phyloP scores from a whole-genome alignment of 106 monocot species.

The Platanthera guangdongensis region DNA sequence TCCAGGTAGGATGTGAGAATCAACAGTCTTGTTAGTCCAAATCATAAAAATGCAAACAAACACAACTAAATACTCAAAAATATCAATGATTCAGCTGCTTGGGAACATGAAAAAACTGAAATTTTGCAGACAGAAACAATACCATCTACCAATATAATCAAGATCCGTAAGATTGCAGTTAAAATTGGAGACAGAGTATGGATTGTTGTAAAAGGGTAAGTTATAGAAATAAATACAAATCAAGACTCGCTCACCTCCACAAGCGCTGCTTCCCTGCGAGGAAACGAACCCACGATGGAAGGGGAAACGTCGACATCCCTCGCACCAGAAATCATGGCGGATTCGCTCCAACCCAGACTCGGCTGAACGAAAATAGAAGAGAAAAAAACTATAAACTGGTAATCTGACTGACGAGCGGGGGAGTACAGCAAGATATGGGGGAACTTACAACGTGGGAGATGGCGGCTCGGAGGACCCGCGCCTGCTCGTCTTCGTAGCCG shows the following conservation, averaged over 20 bases:
- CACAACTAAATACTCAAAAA: too few species aligned
- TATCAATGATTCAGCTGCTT: too few species aligned
- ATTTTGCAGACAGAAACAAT: too few species aligned
- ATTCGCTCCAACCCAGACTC: slow-evolving; percentile 62
- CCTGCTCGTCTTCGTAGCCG: slow-evolving; percentile 61
- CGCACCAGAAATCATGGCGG: slow-evolving; percentile 68
- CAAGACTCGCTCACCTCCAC: background rate
- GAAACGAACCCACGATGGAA: slow-evolving; percentile 66
- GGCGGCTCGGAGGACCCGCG: slow-evolving; percentile 56
- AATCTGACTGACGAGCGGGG: background rate
- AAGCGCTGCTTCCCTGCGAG: slow-evolving; percentile 43
- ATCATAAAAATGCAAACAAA: too few species aligned
- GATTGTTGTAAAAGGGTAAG: background rate
- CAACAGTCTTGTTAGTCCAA: too few species aligned
- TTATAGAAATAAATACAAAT: background rate
- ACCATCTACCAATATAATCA: too few species aligned
- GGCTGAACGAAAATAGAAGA: slow-evolving; percentile 16
- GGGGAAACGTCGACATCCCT: slow-evolving; percentile 81
- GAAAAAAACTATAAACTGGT: background rate
- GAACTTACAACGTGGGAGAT: slow-evolving; percentile 53
- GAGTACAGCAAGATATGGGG: background rate
- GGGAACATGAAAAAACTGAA: too few species aligned
- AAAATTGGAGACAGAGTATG: too few species aligned
- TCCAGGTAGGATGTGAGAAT: too few species aligned
- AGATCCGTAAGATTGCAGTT: too few species aligned